Percentiles rank a stretch among this genome's conserved stretches.
phyloP scores from a whole-genome alignment of 2,329 filamentous ascomycete genomes.

The Ceratocystiopsis sp. region DNA sequence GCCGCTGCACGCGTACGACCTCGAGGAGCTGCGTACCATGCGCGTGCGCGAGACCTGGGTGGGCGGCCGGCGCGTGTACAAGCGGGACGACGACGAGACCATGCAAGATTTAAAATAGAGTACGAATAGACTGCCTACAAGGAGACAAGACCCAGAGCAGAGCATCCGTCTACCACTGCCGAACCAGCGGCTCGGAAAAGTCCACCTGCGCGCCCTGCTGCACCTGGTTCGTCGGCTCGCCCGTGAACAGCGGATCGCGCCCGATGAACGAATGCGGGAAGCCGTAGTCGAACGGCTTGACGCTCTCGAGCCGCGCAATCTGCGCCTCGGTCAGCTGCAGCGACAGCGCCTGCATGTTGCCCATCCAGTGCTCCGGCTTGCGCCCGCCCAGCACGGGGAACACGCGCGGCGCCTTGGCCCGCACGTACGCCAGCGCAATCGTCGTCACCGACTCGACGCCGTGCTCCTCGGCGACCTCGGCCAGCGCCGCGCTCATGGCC shows the following conservation, averaged over 20 bases:
- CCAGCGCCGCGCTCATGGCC: slow-evolving; percentile 38
- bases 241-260: slow-evolving; percentile 11
- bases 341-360: slow-evolving; percentile 37
- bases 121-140: not conserved
- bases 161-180: not conserved
- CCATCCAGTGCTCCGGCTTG: slow-evolving; percentile 32
- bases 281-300: slow-evolving; percentile 34
- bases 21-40: slow-evolving; percentile 35
- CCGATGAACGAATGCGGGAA: slow-evolving; percentile 32
- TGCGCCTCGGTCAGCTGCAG: slow-evolving; percentile 33
- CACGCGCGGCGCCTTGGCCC: slow-evolving; percentile 33
- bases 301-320: slow-evolving; percentile 34
- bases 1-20: slow-evolving; percentile 28
- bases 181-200: slow-evolving; percentile 4
- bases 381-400: slow-evolving; percentile 35
- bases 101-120: not conserved
- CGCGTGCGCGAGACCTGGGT: slow-evolving; percentile 53
- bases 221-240: not conserved
- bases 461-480: slow-evolving; percentile 39
- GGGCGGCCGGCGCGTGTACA: slow-evolving; percentile 34
- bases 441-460: slow-evolving; percentile 39
- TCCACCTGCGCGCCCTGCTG: not conserved
- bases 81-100: not conserved
- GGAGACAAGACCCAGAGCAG: not conserved
- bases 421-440: slow-evolving; percentile 36